phyloP scores from a whole-genome alignment of 2,329 filamentous ascomycete species.

The Aspergillus puulaauensis region DNA sequence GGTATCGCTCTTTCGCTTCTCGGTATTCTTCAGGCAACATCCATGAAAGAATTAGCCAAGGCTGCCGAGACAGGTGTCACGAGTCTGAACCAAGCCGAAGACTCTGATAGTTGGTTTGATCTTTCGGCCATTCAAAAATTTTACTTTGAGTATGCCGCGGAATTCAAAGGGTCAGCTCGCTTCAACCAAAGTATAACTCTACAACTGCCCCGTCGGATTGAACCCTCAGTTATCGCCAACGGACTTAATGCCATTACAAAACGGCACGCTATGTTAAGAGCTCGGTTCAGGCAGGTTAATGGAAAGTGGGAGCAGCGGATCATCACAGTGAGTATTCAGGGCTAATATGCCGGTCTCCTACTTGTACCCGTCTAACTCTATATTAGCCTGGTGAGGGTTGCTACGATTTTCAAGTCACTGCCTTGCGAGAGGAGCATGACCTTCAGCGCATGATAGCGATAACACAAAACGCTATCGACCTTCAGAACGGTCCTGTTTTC shows the following conservation, averaged over 20 bases:
- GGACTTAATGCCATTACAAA: slow-evolving; percentile 29
- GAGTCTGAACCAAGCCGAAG: slow-evolving; percentile 17
- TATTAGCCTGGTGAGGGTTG: slow-evolving; percentile 18
- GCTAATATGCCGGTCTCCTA: neutral
- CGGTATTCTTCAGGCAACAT: slow-evolving; percentile 34
- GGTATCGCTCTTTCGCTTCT: slow-evolving; percentile 33
- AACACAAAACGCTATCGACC: slow-evolving; percentile 32
- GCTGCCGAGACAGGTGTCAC: slow-evolving; percentile 20
- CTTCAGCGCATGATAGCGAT: slow-evolving; percentile 29
- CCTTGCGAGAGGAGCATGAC: slow-evolving; percentile 21
- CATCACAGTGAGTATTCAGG: slow-evolving; percentile 19
- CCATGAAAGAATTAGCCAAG: slow-evolving; percentile 14
- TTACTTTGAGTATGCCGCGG: slow-evolving; percentile 24
- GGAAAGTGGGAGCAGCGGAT: slow-evolving; percentile 31
- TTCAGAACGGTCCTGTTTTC: slow-evolving; percentile 28
- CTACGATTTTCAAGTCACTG: slow-evolving; percentile 31
- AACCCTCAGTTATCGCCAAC: slow-evolving; percentile 23
- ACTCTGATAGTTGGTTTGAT: slow-evolving; percentile 26
- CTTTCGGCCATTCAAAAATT: slow-evolving; percentile 38
- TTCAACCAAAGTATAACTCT: slow-evolving; percentile 40
- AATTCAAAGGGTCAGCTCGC: slow-evolving; percentile 18
- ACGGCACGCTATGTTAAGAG: slow-evolving; percentile 38
- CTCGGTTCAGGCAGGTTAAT: slow-evolving; percentile 24
- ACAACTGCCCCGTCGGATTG: slow-evolving; percentile 25
- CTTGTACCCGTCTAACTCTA: slow-evolving; percentile 12